These are phyloP conservation scores for Penicillium herquei DNA, from an alignment of 495 filamentous ascomycete genomes.

Conservation along the genomic window DNA sequence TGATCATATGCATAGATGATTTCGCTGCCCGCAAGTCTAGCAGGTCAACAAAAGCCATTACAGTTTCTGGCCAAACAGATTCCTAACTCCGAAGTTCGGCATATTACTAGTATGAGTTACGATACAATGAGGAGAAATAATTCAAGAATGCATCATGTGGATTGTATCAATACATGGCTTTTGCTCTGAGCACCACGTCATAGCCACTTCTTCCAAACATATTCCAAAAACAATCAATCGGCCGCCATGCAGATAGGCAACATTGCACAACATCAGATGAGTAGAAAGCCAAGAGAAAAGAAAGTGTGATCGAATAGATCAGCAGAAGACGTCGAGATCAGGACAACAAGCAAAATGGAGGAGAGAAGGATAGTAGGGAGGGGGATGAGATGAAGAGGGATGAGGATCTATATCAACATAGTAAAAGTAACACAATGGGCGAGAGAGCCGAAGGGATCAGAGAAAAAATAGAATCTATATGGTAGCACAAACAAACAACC, in stretches of 20 bases:
- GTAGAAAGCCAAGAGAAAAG: background rate
- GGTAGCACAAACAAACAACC: slow-evolving; percentile 6
- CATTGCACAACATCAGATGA: background rate
- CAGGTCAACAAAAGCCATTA: too few relatives aligned
- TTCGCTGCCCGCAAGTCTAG: too few relatives aligned
- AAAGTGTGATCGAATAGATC: slow-evolving; percentile 1
- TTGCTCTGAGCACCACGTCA: slow-evolving; percentile 11
- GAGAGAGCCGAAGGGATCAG: slow-evolving; percentile 20
- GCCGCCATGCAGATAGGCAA: background rate
- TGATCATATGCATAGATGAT: too few relatives aligned
- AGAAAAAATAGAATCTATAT: slow-evolving; percentile 16
- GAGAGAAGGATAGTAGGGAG: slow-evolving; percentile 4
- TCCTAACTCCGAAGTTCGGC: too few relatives aligned
- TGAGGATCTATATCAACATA: slow-evolving; percentile 25
- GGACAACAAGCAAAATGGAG: slow-evolving; percentile 3
- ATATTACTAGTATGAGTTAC: background rate
- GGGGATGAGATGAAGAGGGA: slow-evolving; percentile 3
- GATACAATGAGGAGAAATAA: background rate
- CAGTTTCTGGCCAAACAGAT: too few relatives aligned
- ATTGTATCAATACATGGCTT: slow-evolving; percentile 17
- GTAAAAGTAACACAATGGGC: slow-evolving; percentile 22
- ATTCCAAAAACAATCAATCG: slow-evolving; percentile 1
- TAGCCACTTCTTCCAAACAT: background rate
- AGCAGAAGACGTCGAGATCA: slow-evolving; percentile 2
- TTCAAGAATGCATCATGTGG: slow-evolving; percentile 1